A percentile compares a stretch with the other conserved stretches of the same genome.
Conservation (phyloP, 2,329 filamentous ascomycete genomes). For the Pseudocercospora musae region DNA sequence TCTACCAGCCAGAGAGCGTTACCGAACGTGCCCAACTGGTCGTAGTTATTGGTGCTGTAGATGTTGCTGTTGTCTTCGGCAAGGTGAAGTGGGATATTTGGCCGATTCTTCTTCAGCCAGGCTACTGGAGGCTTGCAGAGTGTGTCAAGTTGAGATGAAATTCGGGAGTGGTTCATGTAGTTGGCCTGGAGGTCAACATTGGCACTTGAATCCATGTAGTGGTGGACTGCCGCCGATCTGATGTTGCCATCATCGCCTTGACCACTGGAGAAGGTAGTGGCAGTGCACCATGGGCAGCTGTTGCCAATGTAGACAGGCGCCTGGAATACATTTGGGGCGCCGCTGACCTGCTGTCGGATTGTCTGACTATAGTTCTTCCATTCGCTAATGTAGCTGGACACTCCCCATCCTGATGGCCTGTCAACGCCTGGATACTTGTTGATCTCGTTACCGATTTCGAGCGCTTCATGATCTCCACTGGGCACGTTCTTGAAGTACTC, state of each 20-base stretch:
- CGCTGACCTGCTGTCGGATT: conserved; percentile 2
- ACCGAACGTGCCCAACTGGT: conserved; percentile 13
- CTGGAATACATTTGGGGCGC: conserved; percentile 4
- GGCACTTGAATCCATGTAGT: conserved; percentile 16
- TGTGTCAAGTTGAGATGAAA: conserved; percentile 8
- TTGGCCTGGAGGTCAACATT: conserved; percentile 10
- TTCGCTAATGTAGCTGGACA: conserved; percentile 8
- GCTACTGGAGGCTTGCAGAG: conserved; percentile 8
- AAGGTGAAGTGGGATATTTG: conserved; percentile 9
- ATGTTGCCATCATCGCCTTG: conserved; percentile 9
- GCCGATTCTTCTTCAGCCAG: conserved; percentile 10
- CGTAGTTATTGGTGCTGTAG: conserved; percentile 11
- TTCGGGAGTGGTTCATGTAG: conserved; percentile 19
- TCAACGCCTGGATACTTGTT: conserved; percentile 9
- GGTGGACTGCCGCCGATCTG: conserved; percentile 6
- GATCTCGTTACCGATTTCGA: conserved; percentile 19
- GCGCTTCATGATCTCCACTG: conserved; percentile 11
- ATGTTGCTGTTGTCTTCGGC: conserved; percentile 19
- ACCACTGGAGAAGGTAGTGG: conserved; percentile 10
- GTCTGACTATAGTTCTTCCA: conserved; percentile 8
- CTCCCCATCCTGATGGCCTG: conserved; percentile 4
- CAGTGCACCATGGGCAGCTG: conserved; percentile 9
- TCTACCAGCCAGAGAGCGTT: conserved; percentile 15
- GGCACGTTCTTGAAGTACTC: conserved; percentile 15
- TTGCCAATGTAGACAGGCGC: conserved; percentile 11